Evolutionary conservation across 805 yeast genomes (phyloP).

Genomic region (Clavispora fructus): DNA sequence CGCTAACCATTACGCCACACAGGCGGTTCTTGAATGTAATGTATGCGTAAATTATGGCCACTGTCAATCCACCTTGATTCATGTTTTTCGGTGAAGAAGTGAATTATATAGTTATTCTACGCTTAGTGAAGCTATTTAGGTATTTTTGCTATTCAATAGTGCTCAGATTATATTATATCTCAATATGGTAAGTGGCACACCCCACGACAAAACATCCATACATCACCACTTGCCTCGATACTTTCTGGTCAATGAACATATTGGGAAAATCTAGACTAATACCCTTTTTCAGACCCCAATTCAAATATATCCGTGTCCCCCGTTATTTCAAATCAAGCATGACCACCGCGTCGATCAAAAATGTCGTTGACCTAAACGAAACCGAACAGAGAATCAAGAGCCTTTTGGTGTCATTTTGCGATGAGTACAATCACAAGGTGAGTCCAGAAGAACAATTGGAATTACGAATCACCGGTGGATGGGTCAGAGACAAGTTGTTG

Average conservation of each 20-base stretch:
- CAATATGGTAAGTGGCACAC: too few species aligned
- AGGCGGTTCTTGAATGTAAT: slow-evolving; percentile 6
- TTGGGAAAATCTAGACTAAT: not conserved
- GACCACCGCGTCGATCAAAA: not conserved
- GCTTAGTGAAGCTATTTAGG: too few species aligned
- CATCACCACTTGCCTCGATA: not conserved
- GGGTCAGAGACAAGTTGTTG: slow-evolving; percentile 93
- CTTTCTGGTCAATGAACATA: not conserved
- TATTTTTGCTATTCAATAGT: too few species aligned
- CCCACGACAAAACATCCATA: not conserved
- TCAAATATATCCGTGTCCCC: not conserved
- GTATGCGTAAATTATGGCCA: not conserved
- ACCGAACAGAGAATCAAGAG: slow-evolving; percentile 39
- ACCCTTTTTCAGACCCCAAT: not conserved
- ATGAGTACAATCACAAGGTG: slow-evolving; percentile 24
- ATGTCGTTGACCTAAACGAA: slow-evolving; percentile 20
- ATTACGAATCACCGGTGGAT: slow-evolving; percentile 90
- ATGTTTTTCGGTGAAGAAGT: too few species aligned
- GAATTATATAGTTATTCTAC: too few species aligned
- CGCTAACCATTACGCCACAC: slow-evolving; percentile 20
- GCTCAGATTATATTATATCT: too few species aligned
- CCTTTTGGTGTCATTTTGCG: slow-evolving; percentile 38
- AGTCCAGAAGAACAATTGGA: slow-evolving; percentile 31
- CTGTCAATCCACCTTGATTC: too few species aligned
- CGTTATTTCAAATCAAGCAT: not conserved